Evolutionary conservation across 2,329 filamentous ascomycete genomes (phyloP), one percentile per base, ranked within the genome.

Genomic region (Aotearoamyces nothofagi): DNA sequence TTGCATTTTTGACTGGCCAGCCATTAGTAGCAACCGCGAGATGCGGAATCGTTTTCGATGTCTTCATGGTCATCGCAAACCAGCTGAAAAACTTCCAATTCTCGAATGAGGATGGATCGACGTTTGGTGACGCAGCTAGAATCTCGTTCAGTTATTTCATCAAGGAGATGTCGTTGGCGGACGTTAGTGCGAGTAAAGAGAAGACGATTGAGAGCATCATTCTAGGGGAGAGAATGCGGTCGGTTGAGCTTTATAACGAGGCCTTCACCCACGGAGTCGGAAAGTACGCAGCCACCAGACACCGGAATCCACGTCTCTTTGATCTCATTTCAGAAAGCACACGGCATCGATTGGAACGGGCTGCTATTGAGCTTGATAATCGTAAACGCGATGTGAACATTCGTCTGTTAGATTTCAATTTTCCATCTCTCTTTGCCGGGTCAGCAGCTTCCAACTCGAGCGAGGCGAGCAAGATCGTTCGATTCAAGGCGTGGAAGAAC

Each of bases 211-310:
- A 96, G 53, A 80, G 77, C 0, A 65, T 96, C 26, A 66, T 96
- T n/a, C 60, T 98, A 8, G 86, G 81, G 32, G 87, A 98, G 55
- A 69, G 70, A 20, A 80, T 96, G 73, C 75, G 76, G 33, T 92
- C 70, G 26, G 69, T 77, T 43, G 66, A 75, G 5, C 64, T 98
- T 3, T 96, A 92, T 54, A 82, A 81, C 33, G 84, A 94, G 52
- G 83, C 82, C 0, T 96, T 94, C 45, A 74, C 84, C 4, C 90
- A 96, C 51, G 83, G 77, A 1, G 83, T 81, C 7, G 90, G 87
- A 27, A 92, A 90, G 52, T 82, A 87, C 34, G 68, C 80, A 12
- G 64, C 83, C 17, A 70, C 84, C 34, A 64, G 73, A 31, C 60
- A 66, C 2, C 55, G 84, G 26, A 67, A 72, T 24, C 74, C 71